Base-by-base conservation (phyloP, 148 eudicot species). In the Rhododendron ferrugineum region DNA sequence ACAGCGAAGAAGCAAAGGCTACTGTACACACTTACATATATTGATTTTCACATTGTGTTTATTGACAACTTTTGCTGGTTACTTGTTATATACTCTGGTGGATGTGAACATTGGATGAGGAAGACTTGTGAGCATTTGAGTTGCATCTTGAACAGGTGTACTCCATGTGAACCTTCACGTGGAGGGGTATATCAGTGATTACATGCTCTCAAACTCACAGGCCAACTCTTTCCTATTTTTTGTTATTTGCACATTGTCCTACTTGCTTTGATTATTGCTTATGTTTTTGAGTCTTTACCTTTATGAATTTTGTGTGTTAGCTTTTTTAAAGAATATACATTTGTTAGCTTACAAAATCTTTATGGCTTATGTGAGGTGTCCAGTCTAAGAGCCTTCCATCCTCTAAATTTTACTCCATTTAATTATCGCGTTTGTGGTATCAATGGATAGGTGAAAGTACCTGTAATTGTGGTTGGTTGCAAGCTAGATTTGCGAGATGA, bases 381-480 rank as follows among this genome's bases (percentile, higher is more conserved):
- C 20, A 36, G 23, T 15, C 36, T 22, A 28, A 32, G 26, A 30
- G 64, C 64, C 42, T 40, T 80, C 50, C 66, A 4, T 28, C 18
- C 42, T 80, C 8, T 30, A 14, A 36, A 68, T 34, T 72, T 34
- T 23, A 4, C 11, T 52, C 83, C 60, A 20, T 79, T 49, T 83
- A 40, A 52, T 28, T 73, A 9, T 14, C 18, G 20, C 30, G 32
- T 34, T 44, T n/a, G 42, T 40, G 23, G 58, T 58, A 26, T 40
- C 78, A 46, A 47, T 84, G 46, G 28, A 78, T 74, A 93, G 95
- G 89, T 93, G 64, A 90, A 85, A 88, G 91, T 88, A 23, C 95
- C 93, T 23, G 93, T 93, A 58, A 86, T 93, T 54, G 89, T 91
- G 56, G 91, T 89, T 88, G 95, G 95, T 58, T 93, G 95, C 88